Evolutionary conservation across 208 protist genomes (phyloP), one percentile per base, ranked within the genome.

Genomic region (Leptomonas seymouri): DNA sequence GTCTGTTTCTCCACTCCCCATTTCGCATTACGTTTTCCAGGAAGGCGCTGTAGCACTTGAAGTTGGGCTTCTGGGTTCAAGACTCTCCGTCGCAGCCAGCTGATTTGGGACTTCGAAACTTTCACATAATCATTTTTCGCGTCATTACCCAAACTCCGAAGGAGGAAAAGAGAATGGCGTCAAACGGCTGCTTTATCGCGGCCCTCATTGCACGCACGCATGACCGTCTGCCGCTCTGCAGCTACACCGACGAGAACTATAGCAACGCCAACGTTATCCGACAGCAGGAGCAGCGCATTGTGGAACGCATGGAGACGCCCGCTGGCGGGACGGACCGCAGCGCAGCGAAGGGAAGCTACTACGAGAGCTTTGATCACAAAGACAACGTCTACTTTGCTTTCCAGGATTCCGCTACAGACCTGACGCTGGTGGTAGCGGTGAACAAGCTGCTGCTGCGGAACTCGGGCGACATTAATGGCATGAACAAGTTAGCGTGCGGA

Each of bases 311-410:
- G 86, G 79, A 91, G 53, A 81, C 87, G 1, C 89, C 91, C 15
- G 89, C 89, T 3, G 76, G 78, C 14, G 63, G 57, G 41, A 62
- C 84, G 9, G 75, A 90, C 59, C 70, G 77, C 44, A 44, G 57
- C 20, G 58, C 83, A 8, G 72, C 81, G 0, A 79, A 76, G 51
- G 91, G 89, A n/a, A 92, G 85, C 72, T 90, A 91, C 68, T 97
- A 97, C 72, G 86, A 97, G 64, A 97, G 91, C 60, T 97, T 94
- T 66, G 89, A 97, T 58, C 86, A 97, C 76, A 86, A 88, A 27
- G 87, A 97, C 64, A 92, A 89, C 67, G 81, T 97, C 36, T 97
- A 93, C 69, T 97, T 94, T 79, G 91, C 87, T 16, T 94, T 97
- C 50, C 89, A 94, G 59, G 91, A 97, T 69, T 78, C 91, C 12